Percentiles rank a stretch among this genome's conserved stretches.
phyloP scores from a whole-genome alignment of 352 stramenopile genomes.

The Phytophthora capsici region DNA sequence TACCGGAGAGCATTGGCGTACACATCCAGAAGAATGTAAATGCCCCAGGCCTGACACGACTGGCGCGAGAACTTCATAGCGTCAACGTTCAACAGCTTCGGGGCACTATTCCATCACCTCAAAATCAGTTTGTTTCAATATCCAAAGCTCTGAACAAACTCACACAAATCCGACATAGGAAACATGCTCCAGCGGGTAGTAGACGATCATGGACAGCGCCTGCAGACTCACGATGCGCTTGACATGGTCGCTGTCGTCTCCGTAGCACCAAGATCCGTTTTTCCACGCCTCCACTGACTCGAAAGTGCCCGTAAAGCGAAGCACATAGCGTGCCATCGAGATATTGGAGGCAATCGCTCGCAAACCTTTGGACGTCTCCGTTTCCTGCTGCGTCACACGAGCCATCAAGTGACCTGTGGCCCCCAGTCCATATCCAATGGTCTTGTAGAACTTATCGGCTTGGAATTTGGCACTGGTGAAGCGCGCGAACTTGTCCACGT shows the following conservation, averaged over 20 bases:
- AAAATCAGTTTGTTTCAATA: no score
- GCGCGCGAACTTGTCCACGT: conserved; percentile 75
- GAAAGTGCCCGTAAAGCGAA: conserved; percentile 78
- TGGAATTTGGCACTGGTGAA: conserved; percentile 66
- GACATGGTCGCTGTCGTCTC: conserved; percentile 71
- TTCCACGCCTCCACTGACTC: conserved; percentile 78
- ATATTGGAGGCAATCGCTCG: conserved; percentile 77
- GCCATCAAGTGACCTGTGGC: conserved; percentile 63
- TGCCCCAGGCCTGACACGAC: conserved; percentile 75
- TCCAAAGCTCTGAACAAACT: conserved; percentile 6
- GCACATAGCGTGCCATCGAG: conserved; percentile 79
- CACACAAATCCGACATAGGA: conserved; percentile 88
- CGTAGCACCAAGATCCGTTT: conserved; percentile 81
- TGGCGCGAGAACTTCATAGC: conserved; percentile 69
- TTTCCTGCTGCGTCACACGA: conserved; percentile 53
- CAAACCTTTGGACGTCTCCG: conserved; percentile 58
- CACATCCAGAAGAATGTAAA: conserved; percentile 81
- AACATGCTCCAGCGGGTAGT: conserved; percentile 87
- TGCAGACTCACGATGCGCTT: conserved; percentile 67
- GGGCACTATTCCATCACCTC: conserved; percentile 56
- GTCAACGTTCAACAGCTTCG: conserved; percentile 79
- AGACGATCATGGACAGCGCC: conserved; percentile 82
- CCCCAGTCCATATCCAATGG: conserved; percentile 74
- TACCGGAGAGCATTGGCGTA: conserved; percentile 82
- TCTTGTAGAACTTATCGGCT: conserved; percentile 88